Percentiles rank a stretch among this genome's conserved stretches.
Conservation (phyloP, 768 basidiomycete species). For the Tulasnella calospora region DNA sequence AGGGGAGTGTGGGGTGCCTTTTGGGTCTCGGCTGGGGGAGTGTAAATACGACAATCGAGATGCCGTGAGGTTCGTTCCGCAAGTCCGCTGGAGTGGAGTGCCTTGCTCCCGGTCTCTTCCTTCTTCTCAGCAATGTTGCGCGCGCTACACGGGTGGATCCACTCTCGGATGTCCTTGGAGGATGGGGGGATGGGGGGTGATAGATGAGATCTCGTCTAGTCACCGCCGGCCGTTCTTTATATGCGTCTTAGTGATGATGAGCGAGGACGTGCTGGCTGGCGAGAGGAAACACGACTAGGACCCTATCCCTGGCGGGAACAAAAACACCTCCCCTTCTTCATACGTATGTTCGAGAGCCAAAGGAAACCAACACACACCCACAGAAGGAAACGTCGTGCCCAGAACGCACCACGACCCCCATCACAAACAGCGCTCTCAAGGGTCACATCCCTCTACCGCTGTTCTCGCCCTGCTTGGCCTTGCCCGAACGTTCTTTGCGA, state of each 20-base stretch:
- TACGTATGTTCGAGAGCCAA: background rate
- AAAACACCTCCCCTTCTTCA: background rate
- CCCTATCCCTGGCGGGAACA: constrained; percentile 9
- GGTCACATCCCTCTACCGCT: background rate
- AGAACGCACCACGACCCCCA: background rate
- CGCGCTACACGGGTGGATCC: background rate
- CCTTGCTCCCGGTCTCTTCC: constrained; percentile 2
- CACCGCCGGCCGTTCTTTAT: background rate
- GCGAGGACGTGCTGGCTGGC: background rate
- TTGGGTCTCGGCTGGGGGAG: background rate
- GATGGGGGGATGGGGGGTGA: background rate
- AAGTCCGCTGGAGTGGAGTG: background rate
- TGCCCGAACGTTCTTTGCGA: background rate
- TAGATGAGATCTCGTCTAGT: background rate
- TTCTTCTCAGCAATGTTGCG: background rate
- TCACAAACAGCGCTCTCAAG: constrained; percentile 4
- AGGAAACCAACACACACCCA: constrained; percentile 1
- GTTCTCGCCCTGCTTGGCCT: background rate
- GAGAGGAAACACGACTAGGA: background rate
- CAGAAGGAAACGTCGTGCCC: constrained; percentile 4
- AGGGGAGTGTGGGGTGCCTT: constrained; percentile 2
- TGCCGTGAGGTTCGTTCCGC: background rate
- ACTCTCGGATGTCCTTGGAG: background rate
- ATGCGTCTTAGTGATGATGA: background rate
- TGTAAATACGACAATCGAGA: constrained; percentile 3